Evolutionary conservation across 2,329 filamentous ascomycete genomes (phyloP).

Genomic region (Curvularia sp.): DNA sequence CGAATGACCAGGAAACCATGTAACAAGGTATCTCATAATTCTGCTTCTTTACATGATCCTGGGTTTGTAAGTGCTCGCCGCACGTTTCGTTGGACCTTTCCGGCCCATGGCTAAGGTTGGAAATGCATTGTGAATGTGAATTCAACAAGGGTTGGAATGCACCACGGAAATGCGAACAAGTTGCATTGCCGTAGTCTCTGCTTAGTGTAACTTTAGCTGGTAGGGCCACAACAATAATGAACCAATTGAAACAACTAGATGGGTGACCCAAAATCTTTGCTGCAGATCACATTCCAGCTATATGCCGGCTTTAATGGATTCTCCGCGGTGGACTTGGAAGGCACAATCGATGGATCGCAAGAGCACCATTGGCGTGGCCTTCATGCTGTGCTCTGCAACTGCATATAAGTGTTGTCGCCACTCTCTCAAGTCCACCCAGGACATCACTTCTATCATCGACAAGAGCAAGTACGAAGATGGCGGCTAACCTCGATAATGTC

Average conservation of each 20-base stretch:
- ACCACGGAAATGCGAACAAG: constrained; percentile 6
- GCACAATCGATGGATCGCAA: neutral
- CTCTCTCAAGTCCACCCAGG: neutral
- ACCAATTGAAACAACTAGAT: neutral
- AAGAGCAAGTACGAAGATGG: constrained; percentile 19
- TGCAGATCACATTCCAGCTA: neutral
- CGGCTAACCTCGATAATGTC: constrained; percentile 13
- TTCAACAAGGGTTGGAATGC: neutral
- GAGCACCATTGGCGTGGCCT: neutral
- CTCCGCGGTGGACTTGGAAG: neutral
- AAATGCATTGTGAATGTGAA: neutral
- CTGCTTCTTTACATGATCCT: neutral
- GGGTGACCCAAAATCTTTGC: neutral
- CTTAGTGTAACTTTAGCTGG: neutral
- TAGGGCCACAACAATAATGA: neutral
- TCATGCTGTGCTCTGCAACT: neutral
- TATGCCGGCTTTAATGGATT: neutral
- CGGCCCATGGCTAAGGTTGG: neutral
- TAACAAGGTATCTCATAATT: neutral
- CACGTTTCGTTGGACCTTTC: neutral
- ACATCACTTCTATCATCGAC: neutral
- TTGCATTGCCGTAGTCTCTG: neutral
- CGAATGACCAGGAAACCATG: neutral
- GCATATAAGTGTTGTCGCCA: neutral
- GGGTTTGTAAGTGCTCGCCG: too few relatives aligned